A percentile compares a stretch with the other conserved stretches of the same genome.
Evolutionary conservation across 768 basidiomycete genomes (phyloP).

Genomic region (Kwoniella mangroviensis): DNA sequence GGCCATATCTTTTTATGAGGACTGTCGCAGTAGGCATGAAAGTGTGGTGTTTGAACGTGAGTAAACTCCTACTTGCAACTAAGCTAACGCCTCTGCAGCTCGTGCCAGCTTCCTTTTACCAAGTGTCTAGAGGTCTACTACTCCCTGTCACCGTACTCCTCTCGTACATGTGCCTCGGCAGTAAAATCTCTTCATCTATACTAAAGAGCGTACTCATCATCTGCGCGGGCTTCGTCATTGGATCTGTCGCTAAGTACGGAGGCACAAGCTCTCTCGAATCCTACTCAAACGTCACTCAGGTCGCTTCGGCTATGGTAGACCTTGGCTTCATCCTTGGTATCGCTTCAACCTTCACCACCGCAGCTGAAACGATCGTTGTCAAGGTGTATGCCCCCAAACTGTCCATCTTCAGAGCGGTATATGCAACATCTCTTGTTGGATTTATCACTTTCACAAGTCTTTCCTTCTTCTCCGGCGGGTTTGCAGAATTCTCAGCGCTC

Average conservation of each 20-base stretch:
- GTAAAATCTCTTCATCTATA: not conserved
- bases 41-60: conserved; percentile 20
- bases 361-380: conserved; percentile 16
- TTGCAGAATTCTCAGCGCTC: conserved; percentile 2
- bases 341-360: conserved; percentile 16
- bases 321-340: conserved; percentile 17
- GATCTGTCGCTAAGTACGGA: not conserved
- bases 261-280: not conserved
- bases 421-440: conserved; percentile 10
- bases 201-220: conserved; percentile 9
- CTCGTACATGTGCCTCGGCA: conserved; percentile 12
- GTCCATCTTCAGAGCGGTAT: conserved; percentile 15
- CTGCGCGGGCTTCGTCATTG: conserved; percentile 13
- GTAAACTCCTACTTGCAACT: not conserved
- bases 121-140: conserved; percentile 60
- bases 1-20: conserved; percentile 14
- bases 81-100: not conserved
- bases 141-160: conserved; percentile 20
- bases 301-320: not conserved
- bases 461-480: conserved; percentile 5
- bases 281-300: not conserved
- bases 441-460: conserved; percentile 11
- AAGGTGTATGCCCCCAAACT: conserved; percentile 14
- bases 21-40: conserved; percentile 15
- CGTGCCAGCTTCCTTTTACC: conserved; percentile 81